Base-by-base conservation (phyloP, 169 alveolate genomes). In the Cyclospora cayetanensis region DNA sequence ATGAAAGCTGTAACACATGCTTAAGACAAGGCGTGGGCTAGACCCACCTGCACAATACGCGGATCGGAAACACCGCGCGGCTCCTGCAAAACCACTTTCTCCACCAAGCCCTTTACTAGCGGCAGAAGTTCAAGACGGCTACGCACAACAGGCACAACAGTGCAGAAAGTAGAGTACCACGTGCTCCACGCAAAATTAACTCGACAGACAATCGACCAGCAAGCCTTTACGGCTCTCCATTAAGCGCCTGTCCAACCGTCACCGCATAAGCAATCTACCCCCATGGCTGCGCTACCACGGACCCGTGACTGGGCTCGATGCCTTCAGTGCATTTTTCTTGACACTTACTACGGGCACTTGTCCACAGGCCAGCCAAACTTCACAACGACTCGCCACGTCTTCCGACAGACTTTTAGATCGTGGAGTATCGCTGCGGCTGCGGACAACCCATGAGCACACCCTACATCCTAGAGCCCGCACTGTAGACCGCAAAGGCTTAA, bases 81-180 rank as follows among this genome's bases (percentile, higher is more conserved):
- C 79, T 84, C 68, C 76, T 91, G 94, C 63, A 91, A 53, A 4
- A 68, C 46, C 79, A 93, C 95, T 11, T 93, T 93, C 15, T 95
- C 83, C 15, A 95, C 87, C 22, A 95, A 96, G 63, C 93, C 88
- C 89, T 86, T 93, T 41, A 96, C 90, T 18, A 91, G 52, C 9
- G 95, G 95, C 84, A 95, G 83, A 42, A 96, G 89, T 46, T 96
- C 95, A 3, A 96, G 82, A 2, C 95, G 94, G 74, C 95, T 93
- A 77, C 39, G 15, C 31, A 11, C 82, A 70, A 12, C 7, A 29
- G n/a, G 27, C 34, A 68, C 72, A 31, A 11, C 55, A 46, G n/a
- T 7, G 55, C 55, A 7, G 7, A 11, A 46, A 7, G 15, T 11
- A 18, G 74, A 18, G 34, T 63, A 5, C 34, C 74, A 63, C 7